Base-by-base conservation (phyloP, 176 grass and related monocot genomes). In the Musa itinerans region DNA sequence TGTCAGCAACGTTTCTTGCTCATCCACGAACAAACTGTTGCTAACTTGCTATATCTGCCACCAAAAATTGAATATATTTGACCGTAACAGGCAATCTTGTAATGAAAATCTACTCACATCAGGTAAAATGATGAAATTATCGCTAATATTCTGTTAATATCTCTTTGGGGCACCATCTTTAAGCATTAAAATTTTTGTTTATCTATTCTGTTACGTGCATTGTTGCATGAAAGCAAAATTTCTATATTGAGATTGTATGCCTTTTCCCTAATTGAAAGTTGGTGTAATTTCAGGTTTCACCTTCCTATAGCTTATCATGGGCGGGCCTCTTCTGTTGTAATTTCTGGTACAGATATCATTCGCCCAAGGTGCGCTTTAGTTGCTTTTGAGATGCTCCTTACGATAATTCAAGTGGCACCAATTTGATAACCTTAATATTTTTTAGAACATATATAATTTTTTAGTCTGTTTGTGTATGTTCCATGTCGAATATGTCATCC, bases 221-320 rank as follows among this genome's bases (percentile, higher is more conserved):
- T n/a, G 34, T 43, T 43, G 34, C 34, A 48, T 24, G 2, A 14
- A 11, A 72, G 10, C 52, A 48, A 66, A 12, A 43, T 29, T 68
- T 29, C 8, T 10, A n/a, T 51, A 21, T 71, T 10, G 17, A 51
- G 17, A 52, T 71, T 62, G 13, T 76, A 74, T 29, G 63, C 0
- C 53, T 29, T 17, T 76, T 67, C 34, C 34, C 34, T 43, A 43
- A 43, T 6, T 51, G 9, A 24, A 49, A 54, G 14, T 27, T 23
- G 20, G 20, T 78, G 22, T 26, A 80, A 59, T 70, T 89, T 73
- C 88, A 99, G 90, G 95, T 99, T 89, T 86, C 80, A 94, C 54
- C 70, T 99, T 82, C 95, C 95, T 74, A 50, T 99, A 84, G 95
- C 72, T 78, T 99, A 99, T 73, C 89, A 99, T 75, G 95, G 95